These are phyloP conservation scores for Kokia cookei DNA, from an alignment of 441 rosid species.

Conservation along the genomic window DNA sequence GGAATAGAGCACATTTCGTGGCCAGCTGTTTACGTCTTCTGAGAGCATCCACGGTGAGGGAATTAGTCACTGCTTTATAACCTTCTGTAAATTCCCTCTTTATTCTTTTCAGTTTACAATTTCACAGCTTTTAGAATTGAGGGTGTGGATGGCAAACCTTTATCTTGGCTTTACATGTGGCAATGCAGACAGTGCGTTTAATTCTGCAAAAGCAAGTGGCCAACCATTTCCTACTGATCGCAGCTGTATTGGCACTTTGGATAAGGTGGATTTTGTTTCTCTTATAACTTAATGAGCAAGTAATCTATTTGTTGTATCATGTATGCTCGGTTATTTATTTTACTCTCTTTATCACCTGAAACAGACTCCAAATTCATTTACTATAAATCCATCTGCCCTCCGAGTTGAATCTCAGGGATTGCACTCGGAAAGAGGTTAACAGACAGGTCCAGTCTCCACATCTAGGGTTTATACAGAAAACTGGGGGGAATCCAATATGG, in stretches of 20 bases:
- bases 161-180: neutral
- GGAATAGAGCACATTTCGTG: too few relatives aligned
- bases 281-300: neutral
- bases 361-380: constrained; percentile 19
- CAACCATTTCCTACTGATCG: constrained; percentile 19
- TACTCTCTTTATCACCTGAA: neutral
- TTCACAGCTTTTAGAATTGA: neutral
- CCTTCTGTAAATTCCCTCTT: too few relatives aligned
- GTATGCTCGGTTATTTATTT: constrained; percentile 1
- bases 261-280: constrained; percentile 20
- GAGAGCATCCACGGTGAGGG: too few relatives aligned
- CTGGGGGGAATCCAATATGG: constrained; percentile 57
- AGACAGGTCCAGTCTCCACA: constrained; percentile 22
- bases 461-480: constrained; percentile 34
- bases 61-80: too few relatives aligned
- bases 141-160: neutral
- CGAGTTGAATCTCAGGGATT: constrained; percentile 26
- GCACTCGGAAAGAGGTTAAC: constrained; percentile 28
- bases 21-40: too few relatives aligned
- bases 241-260: constrained; percentile 14
- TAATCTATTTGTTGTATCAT: neutral
- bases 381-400: constrained; percentile 13
- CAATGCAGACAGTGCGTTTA: constrained; percentile 25
- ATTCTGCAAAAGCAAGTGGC: constrained; percentile 23
- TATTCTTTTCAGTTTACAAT: too few relatives aligned